Evolutionary conservation across 2,329 filamentous ascomycete genomes (phyloP), one percentile per base, ranked within the genome.

Genomic region (Aspergillus jensenii): DNA sequence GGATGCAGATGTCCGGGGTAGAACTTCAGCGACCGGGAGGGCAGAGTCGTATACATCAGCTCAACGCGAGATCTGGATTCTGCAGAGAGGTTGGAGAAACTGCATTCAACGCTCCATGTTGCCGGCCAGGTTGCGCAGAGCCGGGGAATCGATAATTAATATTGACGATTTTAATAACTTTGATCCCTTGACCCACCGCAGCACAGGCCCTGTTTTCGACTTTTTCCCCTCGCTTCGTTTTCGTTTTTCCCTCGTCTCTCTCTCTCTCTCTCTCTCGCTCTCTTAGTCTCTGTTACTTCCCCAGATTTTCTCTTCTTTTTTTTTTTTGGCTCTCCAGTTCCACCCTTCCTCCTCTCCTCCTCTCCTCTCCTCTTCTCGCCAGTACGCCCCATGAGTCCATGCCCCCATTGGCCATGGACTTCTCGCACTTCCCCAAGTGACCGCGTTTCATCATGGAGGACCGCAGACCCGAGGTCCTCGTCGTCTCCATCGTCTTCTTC

Each of bases 401-500:
- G 19, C 15, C 52, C 40, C 12, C 21, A 27, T 23, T 17, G 44
- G 46, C 49, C 55, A 57, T 58, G 56, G 56, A 50, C 40, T 58
- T 58, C 56, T 47, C 46, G 25, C 52, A 55, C 45, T 58, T 49
- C 41, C 55, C 47, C 52, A 41, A 54, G 40, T 55, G 51, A 58
- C 48, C 46, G 27, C 41, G 31, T 59, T 50, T 46, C 65, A 67
- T 52, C 17, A 76, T 75, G 71, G 57, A 69, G 19, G 66, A 68
- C 55, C 73, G 76, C 62, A 71, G 68, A 54, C 69, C 70, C 37
- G 67, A 66, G 33, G 78, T 78, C 3, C 68, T 78, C 56, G 74
- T 71, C 25, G 77, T 79, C 52, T 78, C 77, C 12, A 71, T 79
- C 46, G 66, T 73, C 53, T 65, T 79, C 52, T 82, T 93, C 61